A percentile compares a stretch with the other conserved stretches of the same genome.
Conservation (phyloP, 2,329 filamentous ascomycete species). For the Apiospora pterosperma region DNA sequence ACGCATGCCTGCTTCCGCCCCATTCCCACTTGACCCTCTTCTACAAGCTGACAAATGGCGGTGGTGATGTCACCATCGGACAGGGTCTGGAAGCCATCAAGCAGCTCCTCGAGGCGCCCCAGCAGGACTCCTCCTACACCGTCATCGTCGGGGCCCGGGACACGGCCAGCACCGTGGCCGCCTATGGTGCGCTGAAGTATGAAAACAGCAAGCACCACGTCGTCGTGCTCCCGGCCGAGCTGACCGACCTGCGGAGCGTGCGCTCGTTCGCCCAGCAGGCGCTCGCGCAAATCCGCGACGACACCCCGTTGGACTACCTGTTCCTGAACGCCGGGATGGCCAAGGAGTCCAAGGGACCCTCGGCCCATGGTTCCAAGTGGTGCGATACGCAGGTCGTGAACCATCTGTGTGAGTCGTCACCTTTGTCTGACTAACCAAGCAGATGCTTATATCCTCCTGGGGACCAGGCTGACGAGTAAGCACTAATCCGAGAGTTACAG, state of each 20-base stretch:
- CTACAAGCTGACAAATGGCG: background rate
- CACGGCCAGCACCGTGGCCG: slow-evolving; percentile 34
- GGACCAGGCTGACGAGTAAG: background rate
- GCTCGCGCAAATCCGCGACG: slow-evolving; percentile 32
- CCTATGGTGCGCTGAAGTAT: slow-evolving; percentile 38
- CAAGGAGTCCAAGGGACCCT: slow-evolving; percentile 28
- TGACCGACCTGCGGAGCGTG: slow-evolving; percentile 41
- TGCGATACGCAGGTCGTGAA: slow-evolving; percentile 49
- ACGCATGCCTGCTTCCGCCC: background rate
- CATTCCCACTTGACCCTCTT: background rate
- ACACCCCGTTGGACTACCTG: slow-evolving; percentile 36
- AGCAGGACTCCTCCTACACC: slow-evolving; percentile 33
- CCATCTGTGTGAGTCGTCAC: slow-evolving; percentile 43
- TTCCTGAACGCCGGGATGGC: slow-evolving; percentile 47
- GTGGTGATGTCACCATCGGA: background rate
- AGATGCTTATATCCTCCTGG: background rate
- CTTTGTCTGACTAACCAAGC: too few relatives aligned
- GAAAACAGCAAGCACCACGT: slow-evolving; percentile 37
- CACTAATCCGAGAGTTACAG: slow-evolving; percentile 23
- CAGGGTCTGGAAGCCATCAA: background rate
- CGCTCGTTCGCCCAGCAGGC: slow-evolving; percentile 43
- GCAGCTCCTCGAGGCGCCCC: background rate
- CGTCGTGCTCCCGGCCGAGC: slow-evolving; percentile 45
- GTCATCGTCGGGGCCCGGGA: slow-evolving; percentile 50
- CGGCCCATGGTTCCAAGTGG: slow-evolving; percentile 43